A percentile compares a stretch with the other conserved stretches of the same genome.
Conservation (phyloP, 805 yeast genomes). For the Barnettozyma siamensis region DNA sequence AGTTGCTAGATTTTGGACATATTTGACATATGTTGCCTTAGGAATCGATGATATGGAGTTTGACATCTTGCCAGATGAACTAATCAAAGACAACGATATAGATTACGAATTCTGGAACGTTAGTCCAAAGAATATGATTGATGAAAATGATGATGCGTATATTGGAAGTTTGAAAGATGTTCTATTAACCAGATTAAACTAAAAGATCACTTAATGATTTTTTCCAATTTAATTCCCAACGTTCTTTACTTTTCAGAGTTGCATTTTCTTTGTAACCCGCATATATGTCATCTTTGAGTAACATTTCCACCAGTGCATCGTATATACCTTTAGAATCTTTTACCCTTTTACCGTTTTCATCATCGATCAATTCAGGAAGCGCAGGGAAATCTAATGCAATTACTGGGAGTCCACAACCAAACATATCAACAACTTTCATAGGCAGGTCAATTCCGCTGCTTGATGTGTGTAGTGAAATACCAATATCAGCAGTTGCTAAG, state of each 20-base stretch:
- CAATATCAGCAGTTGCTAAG: conserved; percentile 74
- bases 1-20: conserved; percentile 53
- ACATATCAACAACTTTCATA: conserved; percentile 94
- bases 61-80: conserved; percentile 51
- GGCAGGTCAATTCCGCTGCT: conserved; percentile 94
- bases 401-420: conserved; percentile 94
- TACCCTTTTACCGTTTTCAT: conserved; percentile 66
- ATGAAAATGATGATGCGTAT: conserved; percentile 28
- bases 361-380: conserved; percentile 66
- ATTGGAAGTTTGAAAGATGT: conserved; percentile 16
- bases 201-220: conserved; percentile 16
- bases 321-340: conserved; percentile 39
- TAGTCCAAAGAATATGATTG: conserved; percentile 26
- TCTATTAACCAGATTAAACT: conserved; percentile 4
- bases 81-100: conserved; percentile 35
- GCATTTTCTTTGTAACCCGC: conserved; percentile 61
- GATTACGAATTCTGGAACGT: conserved; percentile 47
- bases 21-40: conserved; percentile 26
- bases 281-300: conserved; percentile 31
- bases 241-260: conserved; percentile 50
- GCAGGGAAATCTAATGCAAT: conserved; percentile 73
- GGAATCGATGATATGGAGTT: conserved; percentile 26
- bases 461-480: conserved; percentile 85
- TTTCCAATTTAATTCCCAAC: conserved; percentile 81
- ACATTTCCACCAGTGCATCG: conserved; percentile 32